Base-by-base conservation (phyloP, 2,329 filamentous ascomycete genomes). In the Diaporthe sp. region DNA sequence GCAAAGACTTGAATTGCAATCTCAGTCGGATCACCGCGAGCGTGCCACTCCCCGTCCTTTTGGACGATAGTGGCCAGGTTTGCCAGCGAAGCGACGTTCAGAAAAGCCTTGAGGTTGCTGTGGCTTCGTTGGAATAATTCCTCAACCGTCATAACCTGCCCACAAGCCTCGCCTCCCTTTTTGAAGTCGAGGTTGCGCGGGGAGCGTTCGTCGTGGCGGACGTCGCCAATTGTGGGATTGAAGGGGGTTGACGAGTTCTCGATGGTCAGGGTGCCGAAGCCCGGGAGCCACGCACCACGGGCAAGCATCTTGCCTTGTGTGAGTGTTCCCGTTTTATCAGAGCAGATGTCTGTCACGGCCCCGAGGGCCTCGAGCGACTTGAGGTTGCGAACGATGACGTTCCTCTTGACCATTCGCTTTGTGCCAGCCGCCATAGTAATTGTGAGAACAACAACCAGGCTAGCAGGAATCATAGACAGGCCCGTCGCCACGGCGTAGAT, bases 1-100 rank as follows among this genome's bases (percentile, higher is more conserved):
- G 92, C 90, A 78, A 93, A 92, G 1, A 93, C 92, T 78, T 93
- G 91, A 60, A 93, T 91, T 4, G 92, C 92, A 73, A 93, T 92
- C 77, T 93, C 92, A 0, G 92, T 93, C 1, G 90, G 90, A 79
- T 92, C 90, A 34, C 90, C 91, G 62, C 89, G 87, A 67, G 89
- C 89, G 71, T 88, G 85, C 90, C 90, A 92, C 68, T 85, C 81
- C 13, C 78, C 78, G 39, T 71, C 39, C 15, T 83, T 86, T 76
- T 88, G 86, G 77, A 90, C 87, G 77, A 90, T 87, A 72, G 86
- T 86, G 4, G 90, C 90, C 13, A 92, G 83, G 78, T 92, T 92
- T n/a, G 90, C 90, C 73, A 92, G 85, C 0, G 90, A 87, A 8
- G 90, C 88, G 49, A 91, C 87, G 72, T 89, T 87, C 22, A 92